phyloP scores from a whole-genome alignment of 1,284 basidiomycete genomes.

The Ustilago cynodontis region DNA sequence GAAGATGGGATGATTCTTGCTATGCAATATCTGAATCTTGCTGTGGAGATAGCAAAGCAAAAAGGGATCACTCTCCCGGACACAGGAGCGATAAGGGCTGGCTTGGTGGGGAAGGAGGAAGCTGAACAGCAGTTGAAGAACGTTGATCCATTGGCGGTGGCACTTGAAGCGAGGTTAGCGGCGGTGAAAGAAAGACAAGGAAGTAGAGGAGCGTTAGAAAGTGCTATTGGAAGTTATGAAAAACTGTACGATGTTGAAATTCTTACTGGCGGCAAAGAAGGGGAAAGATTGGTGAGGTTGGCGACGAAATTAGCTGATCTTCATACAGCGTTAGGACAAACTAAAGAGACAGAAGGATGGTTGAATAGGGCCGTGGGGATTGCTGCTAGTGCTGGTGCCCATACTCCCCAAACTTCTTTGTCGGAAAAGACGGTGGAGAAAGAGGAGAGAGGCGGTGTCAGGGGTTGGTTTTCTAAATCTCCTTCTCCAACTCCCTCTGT shows the following conservation, averaged over 20 bases:
- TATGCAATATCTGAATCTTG: slow-evolving; percentile 53
- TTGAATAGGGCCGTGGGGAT: slow-evolving; percentile 44
- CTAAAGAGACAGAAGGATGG: slow-evolving; percentile 51
- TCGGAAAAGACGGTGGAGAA: background rate
- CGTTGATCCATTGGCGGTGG: slow-evolving; percentile 44
- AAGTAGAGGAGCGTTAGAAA: slow-evolving; percentile 20
- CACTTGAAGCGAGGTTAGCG: slow-evolving; percentile 37
- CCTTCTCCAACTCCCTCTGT: background rate
- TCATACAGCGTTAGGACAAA: slow-evolving; percentile 30
- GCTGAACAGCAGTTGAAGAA: slow-evolving; percentile 44
- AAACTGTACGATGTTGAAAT: slow-evolving; percentile 37
- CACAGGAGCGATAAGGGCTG: slow-evolving; percentile 30
- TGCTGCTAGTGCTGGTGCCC: slow-evolving; percentile 27
- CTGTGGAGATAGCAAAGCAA: slow-evolving; percentile 48
- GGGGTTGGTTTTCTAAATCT: slow-evolving; percentile 23
- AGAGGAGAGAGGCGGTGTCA: background rate
- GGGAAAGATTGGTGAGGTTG: slow-evolving; percentile 42
- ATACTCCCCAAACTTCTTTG: background rate
- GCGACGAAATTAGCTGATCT: slow-evolving; percentile 63
- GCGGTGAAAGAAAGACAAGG: slow-evolving; percentile 51
- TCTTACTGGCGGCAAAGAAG: background rate
- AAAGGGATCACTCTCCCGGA: slow-evolving; percentile 60
- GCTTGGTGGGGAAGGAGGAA: slow-evolving; percentile 24
- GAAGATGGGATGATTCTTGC: slow-evolving; percentile 58
- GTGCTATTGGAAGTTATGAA: slow-evolving; percentile 41